Evolutionary conservation across 768 basidiomycete genomes (phyloP).

Genomic region (Paxillus rubicundulus): DNA sequence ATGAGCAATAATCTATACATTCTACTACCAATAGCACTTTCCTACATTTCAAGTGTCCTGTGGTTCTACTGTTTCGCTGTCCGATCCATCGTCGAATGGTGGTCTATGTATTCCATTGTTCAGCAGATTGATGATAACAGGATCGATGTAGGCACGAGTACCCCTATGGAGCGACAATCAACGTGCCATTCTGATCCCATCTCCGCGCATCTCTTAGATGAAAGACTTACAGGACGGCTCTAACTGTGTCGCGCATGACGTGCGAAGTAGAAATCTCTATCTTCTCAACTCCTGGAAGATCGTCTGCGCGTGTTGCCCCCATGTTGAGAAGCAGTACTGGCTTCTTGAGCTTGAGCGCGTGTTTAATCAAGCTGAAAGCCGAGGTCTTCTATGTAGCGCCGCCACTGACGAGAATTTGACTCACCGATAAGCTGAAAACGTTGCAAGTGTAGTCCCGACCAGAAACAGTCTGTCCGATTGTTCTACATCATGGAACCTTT

Average conservation of each 20-base stretch:
- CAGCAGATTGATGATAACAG: constrained; percentile 50
- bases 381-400: neutral
- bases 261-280: constrained; percentile 72
- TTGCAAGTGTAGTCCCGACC: constrained; percentile 88
- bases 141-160: constrained; percentile 39
- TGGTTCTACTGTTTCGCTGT: constrained; percentile 3
- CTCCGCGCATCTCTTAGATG: neutral
- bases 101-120: constrained; percentile 57
- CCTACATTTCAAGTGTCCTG: constrained; percentile 5
- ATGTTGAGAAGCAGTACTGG: constrained; percentile 81
- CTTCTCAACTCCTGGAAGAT: constrained; percentile 64
- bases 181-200: neutral
- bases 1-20: constrained; percentile 30
- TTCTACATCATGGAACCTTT: constrained; percentile 59
- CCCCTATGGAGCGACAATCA: constrained; percentile 40
- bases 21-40: constrained; percentile 18
- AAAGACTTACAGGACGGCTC: constrained; percentile 54
- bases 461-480: constrained; percentile 67
- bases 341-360: constrained; percentile 71
- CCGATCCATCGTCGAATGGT: constrained; percentile 36
- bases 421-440: constrained; percentile 87
- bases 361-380: constrained; percentile 64
- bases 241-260: constrained; percentile 69
- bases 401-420: neutral
- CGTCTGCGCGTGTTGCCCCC: constrained; percentile 87